phyloP scores from a whole-genome alignment of 2,329 filamentous ascomycete species.

The Xylariaceae sp. region DNA sequence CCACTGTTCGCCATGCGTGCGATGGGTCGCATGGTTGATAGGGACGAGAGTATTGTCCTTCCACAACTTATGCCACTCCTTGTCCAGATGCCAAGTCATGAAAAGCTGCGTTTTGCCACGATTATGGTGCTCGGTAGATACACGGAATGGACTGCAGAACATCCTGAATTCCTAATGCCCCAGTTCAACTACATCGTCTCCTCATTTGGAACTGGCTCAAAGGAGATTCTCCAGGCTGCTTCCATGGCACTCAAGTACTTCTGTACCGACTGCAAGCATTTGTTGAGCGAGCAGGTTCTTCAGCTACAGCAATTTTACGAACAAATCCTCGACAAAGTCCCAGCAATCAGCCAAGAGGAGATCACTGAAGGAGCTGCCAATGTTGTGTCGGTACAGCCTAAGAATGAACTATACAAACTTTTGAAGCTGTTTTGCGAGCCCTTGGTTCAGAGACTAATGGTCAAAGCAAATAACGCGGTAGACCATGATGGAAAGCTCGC shows the following conservation, averaged over 20 bases:
- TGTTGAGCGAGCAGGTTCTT: slow-evolving; percentile 81
- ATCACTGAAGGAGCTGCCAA: slow-evolving; percentile 94
- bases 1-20: slow-evolving; percentile 94
- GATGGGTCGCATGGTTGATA: slow-evolving; percentile 94
- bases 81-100: slow-evolving; percentile 91
- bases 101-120: slow-evolving; percentile 97
- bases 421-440: slow-evolving; percentile 95
- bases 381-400: slow-evolving; percentile 86
- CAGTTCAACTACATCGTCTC: slow-evolving; percentile 96
- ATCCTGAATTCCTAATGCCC: slow-evolving; percentile 88
- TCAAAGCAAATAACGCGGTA: slow-evolving; percentile 82
- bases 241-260: slow-evolving; percentile 97
- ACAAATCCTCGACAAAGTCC: slow-evolving; percentile 84
- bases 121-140: slow-evolving; percentile 98
- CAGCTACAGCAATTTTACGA: slow-evolving; percentile 94
- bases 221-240: slow-evolving; percentile 89
- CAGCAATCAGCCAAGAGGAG: slow-evolving; percentile 88
- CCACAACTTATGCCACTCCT: slow-evolving; percentile 92
- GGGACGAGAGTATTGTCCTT: slow-evolving; percentile 84
- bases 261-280: slow-evolving; percentile 89
- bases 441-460: slow-evolving; percentile 83
- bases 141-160: slow-evolving; percentile 95
- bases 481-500: slow-evolving; percentile 84
- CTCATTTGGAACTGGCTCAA: slow-evolving; percentile 86
- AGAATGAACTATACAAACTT: slow-evolving; percentile 79